phyloP scores from a whole-genome alignment of 75 land plant species.

The Picea glauca region DNA sequence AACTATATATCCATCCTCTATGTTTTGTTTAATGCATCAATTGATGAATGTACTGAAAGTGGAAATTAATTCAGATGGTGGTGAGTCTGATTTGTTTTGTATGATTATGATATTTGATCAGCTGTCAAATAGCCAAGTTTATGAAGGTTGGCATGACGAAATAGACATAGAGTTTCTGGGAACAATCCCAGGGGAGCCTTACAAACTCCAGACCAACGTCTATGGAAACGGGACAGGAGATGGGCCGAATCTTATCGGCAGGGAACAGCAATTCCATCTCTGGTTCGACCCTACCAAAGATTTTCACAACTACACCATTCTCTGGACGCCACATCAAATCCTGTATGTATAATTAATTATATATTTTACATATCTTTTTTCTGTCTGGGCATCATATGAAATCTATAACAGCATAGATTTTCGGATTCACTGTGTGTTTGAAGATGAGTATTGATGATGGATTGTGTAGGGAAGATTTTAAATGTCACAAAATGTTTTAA shows the following conservation, averaged over 20 bases:
- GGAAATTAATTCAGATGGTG: no score
- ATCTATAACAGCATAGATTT: no score
- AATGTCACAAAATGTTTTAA: no score
- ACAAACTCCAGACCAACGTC: neutral
- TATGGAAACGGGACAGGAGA: slow-evolving; percentile 38
- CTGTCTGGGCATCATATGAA: no score
- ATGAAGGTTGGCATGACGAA: slow-evolving; percentile 6
- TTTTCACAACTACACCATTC: slow-evolving; percentile 59
- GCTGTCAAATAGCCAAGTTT: slow-evolving; percentile 25
- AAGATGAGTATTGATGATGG: no score
- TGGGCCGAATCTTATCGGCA: slow-evolving; percentile 28
- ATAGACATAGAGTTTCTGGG: slow-evolving; percentile 3
- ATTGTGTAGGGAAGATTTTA: no score
- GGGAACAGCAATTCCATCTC: slow-evolving; percentile 47
- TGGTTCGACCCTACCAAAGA: slow-evolving; percentile 67
- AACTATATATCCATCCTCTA: neutral
- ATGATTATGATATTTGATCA: slow-evolving; percentile 1
- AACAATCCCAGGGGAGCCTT: neutral
- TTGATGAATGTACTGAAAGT: no score
- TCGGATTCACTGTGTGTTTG: no score
- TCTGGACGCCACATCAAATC: slow-evolving; percentile 41
- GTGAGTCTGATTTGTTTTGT: neutral
- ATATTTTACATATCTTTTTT: no score
- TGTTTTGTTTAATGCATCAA: no score
- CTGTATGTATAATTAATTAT: no score